Conservation (phyloP, 768 basidiomycete species). For the Leccinellum rugosiceps region DNA sequence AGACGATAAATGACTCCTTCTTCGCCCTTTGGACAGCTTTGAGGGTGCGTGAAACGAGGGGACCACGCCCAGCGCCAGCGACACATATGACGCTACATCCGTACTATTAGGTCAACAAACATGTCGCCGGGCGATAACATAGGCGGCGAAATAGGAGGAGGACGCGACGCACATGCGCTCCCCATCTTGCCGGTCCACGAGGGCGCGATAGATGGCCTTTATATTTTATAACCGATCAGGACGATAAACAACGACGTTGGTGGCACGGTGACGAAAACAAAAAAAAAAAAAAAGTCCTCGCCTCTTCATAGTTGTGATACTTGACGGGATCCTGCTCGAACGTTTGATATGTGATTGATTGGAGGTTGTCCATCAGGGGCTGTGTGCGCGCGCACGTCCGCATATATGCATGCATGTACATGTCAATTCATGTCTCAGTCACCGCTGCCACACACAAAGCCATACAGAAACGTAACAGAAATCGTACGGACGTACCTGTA, state of each 20-base stretch:
- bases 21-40: constrained; percentile 67
- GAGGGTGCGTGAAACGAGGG: constrained; percentile 83
- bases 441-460: not conserved
- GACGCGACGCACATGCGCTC: constrained; percentile 57
- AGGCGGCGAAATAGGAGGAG: not conserved
- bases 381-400: constrained; percentile 27
- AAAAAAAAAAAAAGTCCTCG: constrained; percentile 24
- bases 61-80: constrained; percentile 93
- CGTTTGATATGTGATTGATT: constrained; percentile 93
- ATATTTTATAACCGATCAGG: constrained; percentile 1
- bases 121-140: not conserved
- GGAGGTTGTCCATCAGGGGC: constrained; percentile 97
- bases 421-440: not conserved
- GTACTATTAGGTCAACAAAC: constrained; percentile 14
- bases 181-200: constrained; percentile 64
- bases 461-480: not conserved
- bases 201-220: constrained; percentile 78
- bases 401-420: not conserved
- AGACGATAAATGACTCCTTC: constrained; percentile 58
- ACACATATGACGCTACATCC: constrained; percentile 73
- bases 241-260: constrained; percentile 1
- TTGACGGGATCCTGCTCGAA: constrained; percentile 99
- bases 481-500: constrained; percentile 57
- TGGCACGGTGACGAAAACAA: constrained; percentile 5
- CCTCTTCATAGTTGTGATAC: constrained; percentile 93